Conservation (phyloP, 2,329 filamentous ascomycete species). For the Hysterium pulicare region DNA sequence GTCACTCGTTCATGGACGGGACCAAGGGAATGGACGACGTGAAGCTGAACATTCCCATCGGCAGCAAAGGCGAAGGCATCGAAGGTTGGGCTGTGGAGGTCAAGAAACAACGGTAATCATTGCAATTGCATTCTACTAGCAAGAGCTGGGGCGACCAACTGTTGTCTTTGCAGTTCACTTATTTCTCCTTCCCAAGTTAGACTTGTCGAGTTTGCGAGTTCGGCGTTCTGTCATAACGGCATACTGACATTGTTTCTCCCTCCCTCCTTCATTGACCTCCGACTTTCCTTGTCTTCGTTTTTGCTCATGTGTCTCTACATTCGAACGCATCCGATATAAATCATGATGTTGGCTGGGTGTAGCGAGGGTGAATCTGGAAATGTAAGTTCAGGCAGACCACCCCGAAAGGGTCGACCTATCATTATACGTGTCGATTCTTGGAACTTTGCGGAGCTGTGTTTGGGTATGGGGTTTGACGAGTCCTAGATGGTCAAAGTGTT, state of each 20-base stretch:
- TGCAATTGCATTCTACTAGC: background rate
- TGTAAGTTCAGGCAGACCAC: no score
- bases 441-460: no score
- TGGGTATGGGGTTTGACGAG: no score
- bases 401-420: no score
- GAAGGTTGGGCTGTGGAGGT: slow-evolving; percentile 90
- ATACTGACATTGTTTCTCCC: slow-evolving; percentile 1
- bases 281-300: background rate
- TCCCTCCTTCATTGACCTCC: background rate
- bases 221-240: slow-evolving; percentile 2
- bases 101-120: slow-evolving; percentile 55
- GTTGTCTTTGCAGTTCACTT: background rate
- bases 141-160: slow-evolving; percentile 1
- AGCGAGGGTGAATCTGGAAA: no score
- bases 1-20: slow-evolving; percentile 76
- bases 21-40: slow-evolving; percentile 85
- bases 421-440: no score
- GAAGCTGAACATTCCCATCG: slow-evolving; percentile 71
- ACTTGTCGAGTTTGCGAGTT: background rate
- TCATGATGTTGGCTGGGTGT: no score
- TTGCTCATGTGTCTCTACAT: no score
- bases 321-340: no score
- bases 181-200: slow-evolving; percentile 1
- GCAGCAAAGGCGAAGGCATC: slow-evolving; percentile 84
- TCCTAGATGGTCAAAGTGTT: no score